Percentiles rank a stretch among this genome's conserved stretches.
phyloP scores from a whole-genome alignment of 78 protist genomes.

The Cavenderia fasciculata region DNA sequence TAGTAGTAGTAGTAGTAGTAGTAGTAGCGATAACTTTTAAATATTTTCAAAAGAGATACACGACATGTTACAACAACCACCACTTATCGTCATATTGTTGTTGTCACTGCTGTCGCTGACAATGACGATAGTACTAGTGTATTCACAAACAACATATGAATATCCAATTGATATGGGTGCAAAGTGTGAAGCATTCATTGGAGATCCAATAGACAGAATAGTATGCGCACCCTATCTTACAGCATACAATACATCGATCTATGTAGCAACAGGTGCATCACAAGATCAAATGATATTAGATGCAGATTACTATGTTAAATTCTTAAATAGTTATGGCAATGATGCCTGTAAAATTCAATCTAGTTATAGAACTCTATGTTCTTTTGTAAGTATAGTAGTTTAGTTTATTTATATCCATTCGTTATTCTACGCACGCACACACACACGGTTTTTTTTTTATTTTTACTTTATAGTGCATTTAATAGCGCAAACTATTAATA shows the following conservation, averaged over 20 bases:
- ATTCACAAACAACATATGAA: too few species aligned
- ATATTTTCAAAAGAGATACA: too few species aligned
- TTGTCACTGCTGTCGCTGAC: too few species aligned
- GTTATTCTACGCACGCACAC: too few species aligned
- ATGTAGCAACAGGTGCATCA: neutral
- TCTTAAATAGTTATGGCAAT: neutral
- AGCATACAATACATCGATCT: neutral
- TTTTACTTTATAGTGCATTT: neutral
- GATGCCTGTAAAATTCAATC: neutral
- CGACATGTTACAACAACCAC: too few species aligned
- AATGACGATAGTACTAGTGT: too few species aligned
- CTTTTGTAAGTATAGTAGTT: constrained; percentile 10
- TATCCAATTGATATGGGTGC: constrained; percentile 29
- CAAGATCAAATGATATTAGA: neutral
- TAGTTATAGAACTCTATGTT: constrained; percentile 2
- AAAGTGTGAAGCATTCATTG: constrained; percentile 10
- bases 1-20: too few species aligned
- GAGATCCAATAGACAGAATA: constrained; percentile 1
- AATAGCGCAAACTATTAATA: neutral
- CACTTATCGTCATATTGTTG: too few species aligned
- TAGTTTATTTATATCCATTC: too few species aligned
- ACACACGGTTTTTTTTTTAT: too few species aligned
- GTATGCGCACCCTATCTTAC: neutral
- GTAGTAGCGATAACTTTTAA: too few species aligned
- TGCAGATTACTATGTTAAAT: neutral